Evolutionary conservation across 768 basidiomycete species (phyloP), one percentile per base, ranked within the genome.

Genomic region (Plicaturopsis crispa): DNA sequence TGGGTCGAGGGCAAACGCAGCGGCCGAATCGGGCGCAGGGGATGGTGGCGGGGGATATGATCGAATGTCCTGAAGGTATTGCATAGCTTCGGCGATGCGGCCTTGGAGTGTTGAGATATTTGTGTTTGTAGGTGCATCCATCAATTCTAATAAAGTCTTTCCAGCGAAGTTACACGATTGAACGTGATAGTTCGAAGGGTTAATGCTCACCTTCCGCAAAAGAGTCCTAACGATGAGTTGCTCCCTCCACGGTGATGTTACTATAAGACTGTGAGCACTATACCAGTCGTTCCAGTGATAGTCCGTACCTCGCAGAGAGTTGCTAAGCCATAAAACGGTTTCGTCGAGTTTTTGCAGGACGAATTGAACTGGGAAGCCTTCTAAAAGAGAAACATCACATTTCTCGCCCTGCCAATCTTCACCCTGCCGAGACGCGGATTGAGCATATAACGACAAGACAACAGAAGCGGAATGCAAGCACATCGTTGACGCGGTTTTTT

Each of bases 381-480:
- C 85, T 7, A 80, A 65, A 4, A 93, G 63, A 0, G 78, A 74
- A 0, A 93, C 69, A 14, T 89, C 89, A 48, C 80, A 84, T 60
- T 91, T 92, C 46, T 96, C 91, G 41, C 83, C 72, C 55, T 89
- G 86, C 80, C 86, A 89, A 49, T 91, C 88, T 66, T 91, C 89
- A 43, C 74, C 67, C 88, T 90, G 54, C 41, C 36, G 43, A 45
- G 10, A 28, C 8, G 26, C 26, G 14, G 33, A 10, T 46, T 33
- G 47, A 38, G 34, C 37, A 37, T 34, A 43, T 31, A 33, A 37
- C 35, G 22, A 47, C 36, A n/a, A 35, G 39, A 36, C 18, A 31
- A 33, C 33, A 33, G 16, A 47, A 17, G 36, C 41, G 50, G 53
- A 35, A 42, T 31, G 35, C 40, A 69, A 82, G 49, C 49, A 90